These are phyloP conservation scores for Dendrostoma leiphaemia DNA, from an alignment of 2,329 filamentous ascomycete genomes.

Conservation along the genomic window DNA sequence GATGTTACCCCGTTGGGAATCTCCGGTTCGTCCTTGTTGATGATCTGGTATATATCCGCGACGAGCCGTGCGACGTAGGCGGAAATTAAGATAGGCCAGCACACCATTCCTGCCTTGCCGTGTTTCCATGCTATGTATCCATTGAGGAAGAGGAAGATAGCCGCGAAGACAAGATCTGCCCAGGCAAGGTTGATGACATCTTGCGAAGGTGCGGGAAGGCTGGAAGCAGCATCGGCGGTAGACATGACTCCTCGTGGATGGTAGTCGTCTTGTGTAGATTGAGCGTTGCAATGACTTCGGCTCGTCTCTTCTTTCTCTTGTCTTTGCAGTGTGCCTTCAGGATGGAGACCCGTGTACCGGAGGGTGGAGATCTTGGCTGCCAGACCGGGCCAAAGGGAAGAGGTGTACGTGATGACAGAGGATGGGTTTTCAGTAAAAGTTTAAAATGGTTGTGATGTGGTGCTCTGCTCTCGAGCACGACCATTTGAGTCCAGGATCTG, in stretches of 20 bases:
- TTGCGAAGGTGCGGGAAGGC: background rate
- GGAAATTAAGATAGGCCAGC: conserved; percentile 28
- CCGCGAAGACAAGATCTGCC: conserved; percentile 24
- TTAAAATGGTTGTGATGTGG: no score
- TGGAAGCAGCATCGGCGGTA: background rate
- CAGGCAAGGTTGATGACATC: conserved; percentile 21
- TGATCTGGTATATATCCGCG: conserved; percentile 25
- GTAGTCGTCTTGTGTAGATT: no score
- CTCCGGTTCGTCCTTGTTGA: conserved; percentile 21
- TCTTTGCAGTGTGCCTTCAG: no score
- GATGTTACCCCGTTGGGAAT: conserved; percentile 23
- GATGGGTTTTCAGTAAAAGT: no score
- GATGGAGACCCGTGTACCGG: no score
- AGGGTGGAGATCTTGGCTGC: no score
- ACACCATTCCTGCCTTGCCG: conserved; percentile 29
- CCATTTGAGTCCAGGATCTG: no score
- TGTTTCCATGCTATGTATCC: conserved; percentile 27
- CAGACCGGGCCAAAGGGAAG: no score
- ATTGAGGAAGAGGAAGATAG: conserved; percentile 19
- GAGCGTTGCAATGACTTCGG: no score
- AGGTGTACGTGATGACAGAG: no score
- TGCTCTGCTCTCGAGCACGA: no score
- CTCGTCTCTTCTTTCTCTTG: no score
- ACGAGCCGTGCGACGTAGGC: conserved; percentile 24
- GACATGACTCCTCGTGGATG: background rate